phyloP scores from a whole-genome alignment of 108 stramenopile species.

The Nannochloropsis oceanica region DNA sequence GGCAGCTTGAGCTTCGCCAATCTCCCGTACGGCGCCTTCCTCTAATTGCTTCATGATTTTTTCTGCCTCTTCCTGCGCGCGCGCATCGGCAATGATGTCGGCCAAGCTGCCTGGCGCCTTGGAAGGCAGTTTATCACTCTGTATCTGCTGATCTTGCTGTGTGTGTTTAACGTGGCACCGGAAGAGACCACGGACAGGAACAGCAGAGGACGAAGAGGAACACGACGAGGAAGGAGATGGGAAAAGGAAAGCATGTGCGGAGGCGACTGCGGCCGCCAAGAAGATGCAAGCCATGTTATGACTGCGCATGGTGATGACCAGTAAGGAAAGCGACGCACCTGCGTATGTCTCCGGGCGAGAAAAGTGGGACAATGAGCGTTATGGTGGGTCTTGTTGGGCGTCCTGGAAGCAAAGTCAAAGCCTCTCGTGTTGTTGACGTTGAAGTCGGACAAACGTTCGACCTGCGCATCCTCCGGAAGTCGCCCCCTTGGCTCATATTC shows the following conservation, averaged over 20 bases:
- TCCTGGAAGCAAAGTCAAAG: too few species aligned
- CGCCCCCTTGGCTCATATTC: too few species aligned
- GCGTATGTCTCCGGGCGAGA: too few species aligned
- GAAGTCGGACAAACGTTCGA: too few species aligned
- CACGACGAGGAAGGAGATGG: not conserved
- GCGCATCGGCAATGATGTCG: not conserved
- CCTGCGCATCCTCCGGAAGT: too few species aligned
- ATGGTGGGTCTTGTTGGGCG: too few species aligned
- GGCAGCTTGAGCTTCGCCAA: not conserved
- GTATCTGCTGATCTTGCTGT: not conserved
- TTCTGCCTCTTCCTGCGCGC: slow-evolving; percentile 18
- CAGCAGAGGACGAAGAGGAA: not conserved
- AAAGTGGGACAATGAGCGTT: too few species aligned
- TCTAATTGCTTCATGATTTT: slow-evolving; percentile 24
- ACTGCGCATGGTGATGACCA: not conserved
- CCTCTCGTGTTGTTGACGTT: too few species aligned
- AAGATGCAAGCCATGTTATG: not conserved
- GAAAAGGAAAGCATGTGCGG: not conserved
- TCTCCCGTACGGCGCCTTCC: not conserved
- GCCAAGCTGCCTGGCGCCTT: not conserved
- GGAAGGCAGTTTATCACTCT: not conserved
- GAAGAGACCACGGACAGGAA: not conserved
- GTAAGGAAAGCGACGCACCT: too few species aligned
- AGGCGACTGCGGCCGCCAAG: not conserved
- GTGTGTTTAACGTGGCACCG: not conserved